These are phyloP conservation scores for Xylariaceae sp. DNA, from an alignment of 2,329 filamentous ascomycete genomes.

Conservation along the genomic window DNA sequence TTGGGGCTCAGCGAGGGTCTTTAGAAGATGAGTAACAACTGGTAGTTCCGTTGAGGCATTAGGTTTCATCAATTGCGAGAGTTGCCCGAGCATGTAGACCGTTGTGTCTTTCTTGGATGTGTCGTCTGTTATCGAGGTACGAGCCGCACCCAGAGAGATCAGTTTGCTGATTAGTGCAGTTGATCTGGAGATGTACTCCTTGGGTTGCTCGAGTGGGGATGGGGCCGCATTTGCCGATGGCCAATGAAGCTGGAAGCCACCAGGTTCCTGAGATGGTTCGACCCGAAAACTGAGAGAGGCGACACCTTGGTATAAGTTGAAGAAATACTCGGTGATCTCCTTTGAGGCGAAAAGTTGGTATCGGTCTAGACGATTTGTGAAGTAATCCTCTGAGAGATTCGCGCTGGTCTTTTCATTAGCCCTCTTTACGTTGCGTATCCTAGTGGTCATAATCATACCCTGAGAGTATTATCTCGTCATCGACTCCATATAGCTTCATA, in stretches of 20 bases:
- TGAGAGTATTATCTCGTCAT: slow-evolving; percentile 92
- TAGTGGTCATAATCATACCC: slow-evolving; percentile 53
- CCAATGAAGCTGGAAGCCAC: slow-evolving; percentile 66
- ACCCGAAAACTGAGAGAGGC: slow-evolving; percentile 79
- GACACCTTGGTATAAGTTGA: slow-evolving; percentile 69
- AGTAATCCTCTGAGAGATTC: slow-evolving; percentile 90
- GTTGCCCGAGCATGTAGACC: slow-evolving; percentile 82
- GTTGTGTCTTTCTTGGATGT: slow-evolving; percentile 53
- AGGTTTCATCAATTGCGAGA: slow-evolving; percentile 76
- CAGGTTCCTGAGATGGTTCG: slow-evolving; percentile 52
- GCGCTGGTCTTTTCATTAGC: slow-evolving; percentile 45
- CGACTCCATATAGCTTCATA: slow-evolving; percentile 96
- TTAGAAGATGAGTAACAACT: slow-evolving; percentile 70
- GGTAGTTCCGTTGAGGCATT: slow-evolving; percentile 87
- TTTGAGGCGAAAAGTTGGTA: slow-evolving; percentile 87
- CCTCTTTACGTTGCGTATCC: neutral
- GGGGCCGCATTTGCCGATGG: slow-evolving; percentile 69
- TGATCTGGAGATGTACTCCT: slow-evolving; percentile 65
- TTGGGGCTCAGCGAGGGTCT: slow-evolving; percentile 58
- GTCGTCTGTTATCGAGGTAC: slow-evolving; percentile 22
- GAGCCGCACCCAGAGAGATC: slow-evolving; percentile 49
- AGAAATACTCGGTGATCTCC: slow-evolving; percentile 79
- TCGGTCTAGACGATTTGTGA: slow-evolving; percentile 89
- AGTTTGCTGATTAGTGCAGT: slow-evolving; percentile 64
- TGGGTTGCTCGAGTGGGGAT: slow-evolving; percentile 67